A percentile compares a stretch with the other conserved stretches of the same genome.
phyloP scores from a whole-genome alignment of 2,329 filamentous ascomycete species.

The Anthostomella pinea region DNA sequence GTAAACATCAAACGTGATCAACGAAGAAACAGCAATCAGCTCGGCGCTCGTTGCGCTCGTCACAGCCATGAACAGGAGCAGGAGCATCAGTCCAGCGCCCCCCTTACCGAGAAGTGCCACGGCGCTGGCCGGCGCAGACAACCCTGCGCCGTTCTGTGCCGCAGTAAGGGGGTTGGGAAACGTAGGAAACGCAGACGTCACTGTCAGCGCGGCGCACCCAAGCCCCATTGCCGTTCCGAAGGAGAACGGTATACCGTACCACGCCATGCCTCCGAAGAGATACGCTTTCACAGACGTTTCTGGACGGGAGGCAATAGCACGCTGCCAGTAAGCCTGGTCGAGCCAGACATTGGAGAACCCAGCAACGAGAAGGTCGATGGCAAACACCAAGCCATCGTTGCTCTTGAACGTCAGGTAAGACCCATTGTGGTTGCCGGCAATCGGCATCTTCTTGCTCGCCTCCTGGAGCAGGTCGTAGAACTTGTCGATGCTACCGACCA shows the following conservation, averaged over 20 bases:
- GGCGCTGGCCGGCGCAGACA: constrained; percentile 30
- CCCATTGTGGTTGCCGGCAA: constrained; percentile 32
- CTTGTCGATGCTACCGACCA: constrained; percentile 30
- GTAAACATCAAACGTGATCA: constrained; percentile 40
- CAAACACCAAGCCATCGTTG: constrained; percentile 36
- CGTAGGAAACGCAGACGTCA: constrained; percentile 26
- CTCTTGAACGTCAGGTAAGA: constrained; percentile 38
- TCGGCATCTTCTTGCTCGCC: constrained; percentile 31
- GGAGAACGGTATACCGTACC: constrained; percentile 37
- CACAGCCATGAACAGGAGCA: constrained; percentile 47
- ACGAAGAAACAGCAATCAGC: constrained; percentile 39
- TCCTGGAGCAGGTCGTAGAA: constrained; percentile 37
- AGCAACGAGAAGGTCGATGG: constrained; percentile 34
- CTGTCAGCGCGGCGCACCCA: constrained; percentile 31
- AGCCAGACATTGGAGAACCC: constrained; percentile 38
- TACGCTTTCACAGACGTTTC: constrained; percentile 41
- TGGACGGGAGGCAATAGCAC: constrained; percentile 40
- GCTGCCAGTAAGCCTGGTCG: constrained; percentile 44
- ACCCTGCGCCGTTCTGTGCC: constrained; percentile 31
- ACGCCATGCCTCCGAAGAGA: constrained; percentile 39
- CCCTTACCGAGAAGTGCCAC: constrained; percentile 35
- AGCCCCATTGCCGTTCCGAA: constrained; percentile 37
- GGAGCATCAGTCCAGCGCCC: constrained; percentile 34
- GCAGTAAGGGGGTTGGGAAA: constrained; percentile 31
- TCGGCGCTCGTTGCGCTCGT: constrained; percentile 42